phyloP scores from a whole-genome alignment of 2,329 filamentous ascomycete species.

The Botryotinia narcissicola region DNA sequence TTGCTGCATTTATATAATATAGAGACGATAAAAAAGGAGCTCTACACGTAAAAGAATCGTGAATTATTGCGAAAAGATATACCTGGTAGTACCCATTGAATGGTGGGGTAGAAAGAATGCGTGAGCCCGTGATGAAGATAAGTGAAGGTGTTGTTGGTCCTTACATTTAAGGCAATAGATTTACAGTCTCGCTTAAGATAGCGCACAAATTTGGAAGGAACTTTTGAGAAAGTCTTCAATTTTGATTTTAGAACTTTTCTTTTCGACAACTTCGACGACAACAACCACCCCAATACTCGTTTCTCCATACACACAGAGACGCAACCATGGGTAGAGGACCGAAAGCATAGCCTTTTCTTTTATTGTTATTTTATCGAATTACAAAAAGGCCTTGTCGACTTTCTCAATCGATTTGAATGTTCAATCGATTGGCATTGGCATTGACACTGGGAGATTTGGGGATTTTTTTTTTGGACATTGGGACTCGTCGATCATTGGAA shows the following conservation, averaged over 20 bases:
- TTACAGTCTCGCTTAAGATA: slow-evolving; percentile 3
- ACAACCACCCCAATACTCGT: slow-evolving; percentile 19
- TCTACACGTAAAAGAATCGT: neutral
- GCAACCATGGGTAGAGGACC: slow-evolving; percentile 50
- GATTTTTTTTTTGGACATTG: neutral
- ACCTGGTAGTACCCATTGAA: neutral
- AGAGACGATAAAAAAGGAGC: neutral
- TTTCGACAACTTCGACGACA: slow-evolving; percentile 22
- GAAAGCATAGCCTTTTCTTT: slow-evolving; percentile 30
- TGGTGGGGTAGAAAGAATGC: neutral
- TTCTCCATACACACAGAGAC: slow-evolving; percentile 29
- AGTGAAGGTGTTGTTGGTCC: neutral
- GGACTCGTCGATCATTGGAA: neutral
- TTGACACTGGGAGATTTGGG: neutral
- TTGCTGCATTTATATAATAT: neutral
- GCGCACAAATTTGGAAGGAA: slow-evolving; percentile 9
- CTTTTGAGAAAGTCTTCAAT: slow-evolving; percentile 4
- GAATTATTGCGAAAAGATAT: neutral
- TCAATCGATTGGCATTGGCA: neutral
- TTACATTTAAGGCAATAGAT: neutral
- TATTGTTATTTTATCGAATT: neutral
- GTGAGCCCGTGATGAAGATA: neutral
- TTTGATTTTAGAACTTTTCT: neutral
- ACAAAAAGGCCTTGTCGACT: neutral
- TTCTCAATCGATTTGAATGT: neutral